Base-by-base conservation (phyloP, 2,329 filamentous ascomycete genomes). In the Metarhizium album region DNA sequence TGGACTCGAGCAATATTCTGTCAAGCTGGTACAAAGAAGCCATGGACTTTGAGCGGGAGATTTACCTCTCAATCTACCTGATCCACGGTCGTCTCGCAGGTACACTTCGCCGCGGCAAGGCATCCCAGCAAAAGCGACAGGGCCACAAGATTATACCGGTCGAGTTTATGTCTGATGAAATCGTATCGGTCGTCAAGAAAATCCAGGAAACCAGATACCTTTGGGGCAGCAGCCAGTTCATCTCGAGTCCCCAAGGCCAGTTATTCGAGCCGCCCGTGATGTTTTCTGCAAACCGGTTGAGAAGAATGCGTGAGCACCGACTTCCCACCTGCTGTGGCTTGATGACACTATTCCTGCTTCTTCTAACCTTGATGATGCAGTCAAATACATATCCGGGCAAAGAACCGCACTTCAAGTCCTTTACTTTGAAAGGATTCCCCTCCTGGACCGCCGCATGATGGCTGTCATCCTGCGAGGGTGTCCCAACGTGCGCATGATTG, bases 391-490 rank as follows among this genome's bases (percentile, higher is more conserved):
- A 3, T 42, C 53, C 5, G 24, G 47, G 0, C 57, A 62, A 13
- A 47, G 52, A 3, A 45, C 53, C 1, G 45, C 48, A 0, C 57
- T 60, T 2, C 55, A 50, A 9, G 58, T 67, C 0, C 49, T 70
- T 1, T 58, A 68, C 16, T 58, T 70, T 2, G 53, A 65, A 5
- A 60, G 59, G 22, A 60, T 56, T 0, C 62, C 64, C 0, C 53
- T 65, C 2, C 51, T 70, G 5, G 68, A 70, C 20, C 55, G 65
- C 18, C 57, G 66, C 1, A 35, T 68, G 1, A 49, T 70, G 0
- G 65, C 68, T 2, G 54, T 69, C n/a, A 61, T 70, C 14, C 52
- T 69, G 1, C 60, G 65, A 6, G 58, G 58, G 1, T 66, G 62
- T 33, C 64, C 62, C 0, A 49, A 62, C 1, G 54, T 69, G 8